Percentiles rank a stretch among this genome's conserved stretches.
These are phyloP conservation scores for Coccomyxa sp. DNA, from an alignment of 139 green algal species.

Conservation along the genomic window DNA sequence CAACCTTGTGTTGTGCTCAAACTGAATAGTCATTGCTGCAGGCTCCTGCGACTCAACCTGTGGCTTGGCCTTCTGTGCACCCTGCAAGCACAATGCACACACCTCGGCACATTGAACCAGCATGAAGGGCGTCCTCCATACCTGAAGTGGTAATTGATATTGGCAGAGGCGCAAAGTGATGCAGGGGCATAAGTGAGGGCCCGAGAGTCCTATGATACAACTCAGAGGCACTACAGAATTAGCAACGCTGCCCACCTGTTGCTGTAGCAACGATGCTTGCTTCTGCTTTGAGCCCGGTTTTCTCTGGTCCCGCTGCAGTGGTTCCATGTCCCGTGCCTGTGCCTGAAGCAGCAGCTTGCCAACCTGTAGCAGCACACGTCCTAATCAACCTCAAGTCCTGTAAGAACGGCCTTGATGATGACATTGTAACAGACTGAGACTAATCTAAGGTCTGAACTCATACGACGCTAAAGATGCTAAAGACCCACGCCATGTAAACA, in stretches of 20 bases:
- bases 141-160: too few species aligned
- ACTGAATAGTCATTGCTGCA: conserved; percentile 29
- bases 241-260: background rate
- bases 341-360: conserved; percentile 26
- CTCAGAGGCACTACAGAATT: background rate
- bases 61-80: background rate
- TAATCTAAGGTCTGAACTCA: background rate
- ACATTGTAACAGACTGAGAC: background rate
- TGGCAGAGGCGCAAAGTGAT: too few species aligned
- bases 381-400: background rate
- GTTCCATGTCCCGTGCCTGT: conserved; percentile 17
- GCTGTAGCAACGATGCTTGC: background rate
- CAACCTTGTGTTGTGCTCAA: conserved; percentile 31
- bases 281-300: background rate
- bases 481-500: background rate
- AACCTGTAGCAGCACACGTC: conserved; percentile 22
- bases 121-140: too few species aligned
- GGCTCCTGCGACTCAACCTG: background rate
- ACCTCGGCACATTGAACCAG: too few species aligned
- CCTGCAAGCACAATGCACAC: too few species aligned
- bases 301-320: background rate
- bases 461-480: background rate
- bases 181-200: too few species aligned
- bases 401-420: background rate
- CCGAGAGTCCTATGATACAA: too few species aligned